Percentiles rank a stretch among this genome's conserved stretches.
These are phyloP conservation scores for Cymodocea nodosa DNA, from an alignment of 116 monocot genomes.

Conservation along the genomic window DNA sequence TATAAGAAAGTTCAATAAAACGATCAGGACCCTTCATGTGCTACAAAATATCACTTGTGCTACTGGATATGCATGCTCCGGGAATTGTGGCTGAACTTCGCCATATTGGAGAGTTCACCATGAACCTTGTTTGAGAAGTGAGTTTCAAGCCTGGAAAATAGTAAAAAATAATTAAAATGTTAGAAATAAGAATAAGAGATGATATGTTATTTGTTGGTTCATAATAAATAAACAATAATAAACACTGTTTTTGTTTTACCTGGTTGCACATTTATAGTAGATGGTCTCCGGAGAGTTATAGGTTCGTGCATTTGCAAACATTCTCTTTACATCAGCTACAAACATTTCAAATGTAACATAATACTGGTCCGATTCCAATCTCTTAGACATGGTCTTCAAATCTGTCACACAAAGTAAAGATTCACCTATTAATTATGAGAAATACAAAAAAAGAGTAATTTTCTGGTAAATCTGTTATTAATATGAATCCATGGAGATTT, in stretches of 20 bases:
- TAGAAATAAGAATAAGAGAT: background rate
- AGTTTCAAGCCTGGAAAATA: slow-evolving; percentile 3
- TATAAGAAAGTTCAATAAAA: too few relatives aligned
- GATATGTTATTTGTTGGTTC: too few relatives aligned
- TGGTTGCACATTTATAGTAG: slow-evolving; percentile 87
- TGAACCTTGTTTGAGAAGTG: slow-evolving; percentile 6
- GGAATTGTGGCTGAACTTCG: slow-evolving; percentile 5
- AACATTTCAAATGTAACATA: slow-evolving; percentile 99
- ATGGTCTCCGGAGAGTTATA: slow-evolving; percentile 95
- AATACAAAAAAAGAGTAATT: too few relatives aligned
- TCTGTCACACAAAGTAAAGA: slow-evolving; percentile 25
- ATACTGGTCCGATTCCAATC: slow-evolving; percentile 78
- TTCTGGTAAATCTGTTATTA: too few relatives aligned
- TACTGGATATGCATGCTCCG: too few relatives aligned
- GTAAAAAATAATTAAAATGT: background rate
- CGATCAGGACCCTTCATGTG: too few relatives aligned
- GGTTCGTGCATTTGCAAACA: slow-evolving; percentile 78
- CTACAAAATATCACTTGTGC: too few relatives aligned
- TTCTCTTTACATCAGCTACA: slow-evolving; percentile 80
- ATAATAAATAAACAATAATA: background rate
- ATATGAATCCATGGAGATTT: too few relatives aligned
- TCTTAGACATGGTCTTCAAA: slow-evolving; percentile 81
- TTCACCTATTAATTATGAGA: too few relatives aligned
- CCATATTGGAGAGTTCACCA: slow-evolving; percentile 1
- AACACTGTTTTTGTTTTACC: slow-evolving; percentile 17